phyloP scores from a whole-genome alignment of 2,329 filamentous ascomycete genomes.

The Pseudopithomyces maydicus region DNA sequence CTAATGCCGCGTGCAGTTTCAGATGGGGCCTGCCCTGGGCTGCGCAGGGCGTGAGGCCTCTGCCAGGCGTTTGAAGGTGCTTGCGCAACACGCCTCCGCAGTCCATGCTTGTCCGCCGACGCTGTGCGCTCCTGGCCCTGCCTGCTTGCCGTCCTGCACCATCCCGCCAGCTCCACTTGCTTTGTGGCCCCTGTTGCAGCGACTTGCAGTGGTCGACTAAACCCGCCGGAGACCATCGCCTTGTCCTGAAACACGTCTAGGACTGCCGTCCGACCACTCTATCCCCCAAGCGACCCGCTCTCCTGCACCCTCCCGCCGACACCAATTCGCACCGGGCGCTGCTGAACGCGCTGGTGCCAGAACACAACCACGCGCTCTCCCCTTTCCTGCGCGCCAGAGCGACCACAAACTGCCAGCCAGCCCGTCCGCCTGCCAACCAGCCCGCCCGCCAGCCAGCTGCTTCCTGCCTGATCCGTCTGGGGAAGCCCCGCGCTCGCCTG shows the following conservation, averaged over 20 bases:
- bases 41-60: not conserved
- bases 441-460: not conserved
- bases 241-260: constrained; percentile 11
- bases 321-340: constrained; percentile 2
- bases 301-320: constrained; percentile 10
- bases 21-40: constrained; percentile 1
- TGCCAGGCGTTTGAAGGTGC: constrained; percentile 4
- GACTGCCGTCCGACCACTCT: not conserved
- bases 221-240: constrained; percentile 2
- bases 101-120: constrained; percentile 1
- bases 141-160: not conserved
- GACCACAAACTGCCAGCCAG: not conserved
- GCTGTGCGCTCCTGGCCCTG: not conserved
- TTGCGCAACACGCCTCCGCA: constrained; percentile 15
- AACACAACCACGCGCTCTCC: not conserved
- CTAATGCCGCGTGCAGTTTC: constrained; percentile 7
- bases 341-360: constrained; percentile 4
- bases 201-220: not conserved
- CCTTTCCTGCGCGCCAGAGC: not conserved
- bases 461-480: constrained; percentile 1
- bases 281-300: constrained; percentile 1
- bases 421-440: not conserved
- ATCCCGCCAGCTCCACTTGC: not conserved
- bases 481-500: constrained; percentile 5
- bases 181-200: not conserved